Evolutionary conservation across 1,284 basidiomycete species (phyloP), one percentile per base, ranked within the genome.

Genomic region (Ustilago nuda): DNA sequence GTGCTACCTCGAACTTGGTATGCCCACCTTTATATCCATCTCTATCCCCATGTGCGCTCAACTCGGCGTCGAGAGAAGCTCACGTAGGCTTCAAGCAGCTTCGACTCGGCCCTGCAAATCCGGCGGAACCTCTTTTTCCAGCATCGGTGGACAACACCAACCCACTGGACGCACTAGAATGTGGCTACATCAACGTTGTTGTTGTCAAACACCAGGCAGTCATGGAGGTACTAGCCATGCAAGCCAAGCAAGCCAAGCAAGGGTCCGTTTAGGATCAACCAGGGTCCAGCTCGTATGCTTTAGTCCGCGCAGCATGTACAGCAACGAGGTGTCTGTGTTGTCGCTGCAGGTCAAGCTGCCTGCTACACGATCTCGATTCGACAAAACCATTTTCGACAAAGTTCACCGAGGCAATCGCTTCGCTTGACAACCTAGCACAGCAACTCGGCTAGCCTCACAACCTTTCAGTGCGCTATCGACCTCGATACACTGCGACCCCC

Each of bases 331-430:
- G 27, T 13, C 48, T 48, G 13, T 9, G 30, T 30, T n/a, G 6
- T 5, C 9, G 48, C 8, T 32, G 27, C 48, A 50, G 48, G 43
- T 11, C 27, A 32, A 15, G 46, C 36, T 55, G 36, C 41, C 50
- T 46, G 50, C 65, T 50, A 51, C 65, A 61, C 64, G 50, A 54
- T 53, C 52, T 57, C 30, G 55, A 55, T 46, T 67, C 65, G 65
- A 54, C 41, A 46, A 66, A n/a, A 12, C 32, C 27, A 23, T 4
- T 35, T 46, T 43, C 52, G 19, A 41, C 36, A 17, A 45, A 19
- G 11, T 27, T 61, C 19, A 17, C 17, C 46, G 50, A 4, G n/a
- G 27, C 27, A 45, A 27, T 4, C 19, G 37, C 13, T 37, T 56
- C 55, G 55, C 55, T 56, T 46, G 55, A 56, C 27, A 55, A 13